These are phyloP conservation scores for Aspergillus ellipticus DNA, from an alignment of 495 filamentous ascomycete species.

Conservation along the genomic window DNA sequence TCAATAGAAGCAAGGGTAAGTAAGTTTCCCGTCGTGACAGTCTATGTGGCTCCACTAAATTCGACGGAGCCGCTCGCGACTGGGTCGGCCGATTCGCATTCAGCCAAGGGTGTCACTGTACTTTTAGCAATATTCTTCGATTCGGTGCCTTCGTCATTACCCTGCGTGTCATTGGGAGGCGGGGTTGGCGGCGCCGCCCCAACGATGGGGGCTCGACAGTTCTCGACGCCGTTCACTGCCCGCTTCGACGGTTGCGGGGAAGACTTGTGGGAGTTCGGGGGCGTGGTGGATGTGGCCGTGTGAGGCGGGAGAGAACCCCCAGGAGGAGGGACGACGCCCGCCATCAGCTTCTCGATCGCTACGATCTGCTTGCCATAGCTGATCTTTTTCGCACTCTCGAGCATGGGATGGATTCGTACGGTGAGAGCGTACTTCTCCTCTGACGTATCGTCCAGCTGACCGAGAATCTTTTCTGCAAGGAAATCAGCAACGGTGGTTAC, in stretches of 20 bases:
- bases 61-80: slow-evolving; percentile 30
- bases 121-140: slow-evolving; percentile 32
- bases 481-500: slow-evolving; percentile 16
- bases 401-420: slow-evolving; percentile 68
- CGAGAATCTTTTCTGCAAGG: slow-evolving; percentile 70
- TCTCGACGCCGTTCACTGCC: slow-evolving; percentile 30
- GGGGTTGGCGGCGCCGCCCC: slow-evolving; percentile 43
- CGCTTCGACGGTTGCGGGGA: slow-evolving; percentile 42
- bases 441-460: slow-evolving; percentile 62
- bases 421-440: slow-evolving; percentile 54
- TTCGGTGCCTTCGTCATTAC: slow-evolving; percentile 28
- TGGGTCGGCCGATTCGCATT: slow-evolving; percentile 31
- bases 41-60: slow-evolving; percentile 28
- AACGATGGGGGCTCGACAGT: slow-evolving; percentile 26
- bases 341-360: slow-evolving; percentile 62
- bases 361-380: slow-evolving; percentile 78
- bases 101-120: slow-evolving; percentile 33
- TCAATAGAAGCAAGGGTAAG: slow-evolving; percentile 32
- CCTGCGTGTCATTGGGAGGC: slow-evolving; percentile 40
- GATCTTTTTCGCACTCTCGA: slow-evolving; percentile 67
- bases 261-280: slow-evolving; percentile 46
- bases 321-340: slow-evolving; percentile 32
- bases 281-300: slow-evolving; percentile 36
- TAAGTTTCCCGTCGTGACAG: slow-evolving; percentile 19
- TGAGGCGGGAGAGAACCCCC: slow-evolving; percentile 21